These are phyloP conservation scores for Filobasidium wieringae DNA, from an alignment of 768 basidiomycete species.

Conservation along the genomic window DNA sequence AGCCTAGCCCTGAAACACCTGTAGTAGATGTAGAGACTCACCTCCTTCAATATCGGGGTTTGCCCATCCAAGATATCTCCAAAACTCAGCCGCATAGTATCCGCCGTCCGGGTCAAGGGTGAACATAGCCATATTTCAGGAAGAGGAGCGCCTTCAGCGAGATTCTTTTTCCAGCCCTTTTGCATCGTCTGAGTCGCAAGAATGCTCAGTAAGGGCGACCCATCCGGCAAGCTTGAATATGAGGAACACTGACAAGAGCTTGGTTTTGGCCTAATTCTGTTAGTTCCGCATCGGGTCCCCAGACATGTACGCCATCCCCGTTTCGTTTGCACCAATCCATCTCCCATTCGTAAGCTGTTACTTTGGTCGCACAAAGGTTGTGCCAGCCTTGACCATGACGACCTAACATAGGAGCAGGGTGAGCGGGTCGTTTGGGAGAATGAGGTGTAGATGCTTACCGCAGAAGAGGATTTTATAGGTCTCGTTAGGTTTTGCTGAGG, in stretches of 20 bases:
- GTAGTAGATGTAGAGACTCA: not conserved
- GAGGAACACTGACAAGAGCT: slow-evolving; percentile 22
- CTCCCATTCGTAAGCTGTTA: slow-evolving; percentile 34
- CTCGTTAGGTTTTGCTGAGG: slow-evolving; percentile 21
- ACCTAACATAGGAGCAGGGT: too few species aligned
- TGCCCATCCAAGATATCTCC: slow-evolving; percentile 25
- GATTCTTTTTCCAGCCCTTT: slow-evolving; percentile 11
- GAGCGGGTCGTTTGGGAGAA: too few species aligned
- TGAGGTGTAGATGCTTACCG: too few species aligned
- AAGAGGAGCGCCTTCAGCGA: slow-evolving; percentile 5
- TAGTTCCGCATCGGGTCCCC: slow-evolving; percentile 36
- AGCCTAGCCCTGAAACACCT: not conserved
- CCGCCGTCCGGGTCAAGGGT: slow-evolving; percentile 29
- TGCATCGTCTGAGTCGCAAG: not conserved
- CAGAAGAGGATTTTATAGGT: slow-evolving; percentile 34
- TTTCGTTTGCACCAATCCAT: slow-evolving; percentile 24
- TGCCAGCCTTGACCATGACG: slow-evolving; percentile 37
- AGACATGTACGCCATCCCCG: slow-evolving; percentile 28
- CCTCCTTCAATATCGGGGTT: slow-evolving; percentile 28
- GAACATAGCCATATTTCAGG: slow-evolving; percentile 21
- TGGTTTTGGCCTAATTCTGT: slow-evolving; percentile 29
- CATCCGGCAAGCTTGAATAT: not conserved
- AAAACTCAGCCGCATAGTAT: slow-evolving; percentile 32
- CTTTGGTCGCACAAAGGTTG: slow-evolving; percentile 25
- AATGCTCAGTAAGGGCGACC: not conserved